Evolutionary conservation across 306 rosid genomes (phyloP), one percentile per base, ranked within the genome.

Genomic region (Cyamopsis tetragonoloba): DNA sequence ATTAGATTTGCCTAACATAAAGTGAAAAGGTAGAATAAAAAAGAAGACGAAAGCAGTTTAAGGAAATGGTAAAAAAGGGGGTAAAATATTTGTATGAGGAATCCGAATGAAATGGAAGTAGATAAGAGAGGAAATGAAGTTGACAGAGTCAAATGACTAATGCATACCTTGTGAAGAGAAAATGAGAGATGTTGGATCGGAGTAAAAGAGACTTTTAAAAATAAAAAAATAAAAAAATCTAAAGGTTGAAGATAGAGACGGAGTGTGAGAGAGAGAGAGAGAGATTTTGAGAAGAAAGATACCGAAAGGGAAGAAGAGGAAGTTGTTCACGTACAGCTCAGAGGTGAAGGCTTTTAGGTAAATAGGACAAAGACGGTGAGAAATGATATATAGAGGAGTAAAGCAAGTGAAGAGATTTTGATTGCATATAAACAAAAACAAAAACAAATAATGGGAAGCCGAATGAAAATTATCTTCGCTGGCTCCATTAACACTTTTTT

Each of bases 121-220:
- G 51, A 47, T 48, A 34, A 37, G 59, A 15, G 24, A 35, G n/a
- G 20, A 78, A 74, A 54, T 13, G 62, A 66, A 59, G 58, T 11
- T 32, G 8, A 8, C 5, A 46, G 9, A 44, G 60, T 68, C 24
- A 80, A 53, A 66, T 66, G 66, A 55, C 38, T 30, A 54, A 39
- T 26, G 43, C 74, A 26, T 58, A 82, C 90, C 86, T 76, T 78
- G 63, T 2, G 7, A 43, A 66, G 68, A 64, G 44, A 54, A 68
- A 75, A 58, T 65, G 69, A 51, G 37, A 68, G 79, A 53, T 73
- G 83, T 72, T 34, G 80, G 89, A 87, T 84, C 85, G 80, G 74
- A 22, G 44, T n/a, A n/a, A n/a, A n/a, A n/a, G n/a, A n/a, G n/a
- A n/a, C n/a, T n/a, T n/a, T n/a, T n/a, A n/a, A n/a, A n/a, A n/a